These are phyloP conservation scores for Diaporthe sp. DNA, from an alignment of 2,329 filamentous ascomycete genomes.

Conservation along the genomic window DNA sequence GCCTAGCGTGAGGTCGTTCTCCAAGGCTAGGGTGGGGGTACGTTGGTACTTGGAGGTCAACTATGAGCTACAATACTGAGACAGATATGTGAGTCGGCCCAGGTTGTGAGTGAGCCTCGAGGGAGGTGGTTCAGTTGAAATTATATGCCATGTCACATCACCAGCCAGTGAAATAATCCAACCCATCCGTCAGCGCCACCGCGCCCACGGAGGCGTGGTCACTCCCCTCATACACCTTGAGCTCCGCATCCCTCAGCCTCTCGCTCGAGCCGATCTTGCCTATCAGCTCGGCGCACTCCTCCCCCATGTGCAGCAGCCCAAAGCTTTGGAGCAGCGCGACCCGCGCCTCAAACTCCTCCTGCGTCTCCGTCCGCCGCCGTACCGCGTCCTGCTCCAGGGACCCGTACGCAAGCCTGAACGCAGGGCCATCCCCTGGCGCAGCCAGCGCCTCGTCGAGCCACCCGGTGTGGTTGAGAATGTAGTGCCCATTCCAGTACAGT, in stretches of 20 bases:
- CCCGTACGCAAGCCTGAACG: slow-evolving; percentile 45
- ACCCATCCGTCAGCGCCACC: slow-evolving; percentile 45
- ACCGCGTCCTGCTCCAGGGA: slow-evolving; percentile 43
- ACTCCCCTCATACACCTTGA: slow-evolving; percentile 46
- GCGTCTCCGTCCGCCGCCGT: slow-evolving; percentile 43
- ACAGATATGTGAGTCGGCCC: neutral
- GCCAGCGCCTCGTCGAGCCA: slow-evolving; percentile 39
- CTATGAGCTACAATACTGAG: neutral
- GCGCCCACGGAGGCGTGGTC: slow-evolving; percentile 45
- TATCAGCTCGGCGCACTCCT: slow-evolving; percentile 43
- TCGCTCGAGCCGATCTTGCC: slow-evolving; percentile 40
- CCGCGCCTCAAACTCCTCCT: slow-evolving; percentile 42
- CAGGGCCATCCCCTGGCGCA: slow-evolving; percentile 38
- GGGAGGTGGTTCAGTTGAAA: neutral
- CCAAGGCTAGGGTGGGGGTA: neutral
- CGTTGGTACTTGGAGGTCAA: slow-evolving; percentile 2
- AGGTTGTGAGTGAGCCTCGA: neutral
- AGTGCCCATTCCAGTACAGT: slow-evolving; percentile 42
- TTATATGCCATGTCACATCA: slow-evolving; percentile 19
- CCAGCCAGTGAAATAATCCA: slow-evolving; percentile 46
- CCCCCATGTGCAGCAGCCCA: slow-evolving; percentile 41
- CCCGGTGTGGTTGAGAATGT: slow-evolving; percentile 41
- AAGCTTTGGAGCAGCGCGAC: slow-evolving; percentile 31
- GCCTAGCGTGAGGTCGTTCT: slow-evolving; percentile 6
- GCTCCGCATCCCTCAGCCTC: slow-evolving; percentile 42